Conservation (phyloP, 306 rosid genomes). For the Malus orientalis region DNA sequence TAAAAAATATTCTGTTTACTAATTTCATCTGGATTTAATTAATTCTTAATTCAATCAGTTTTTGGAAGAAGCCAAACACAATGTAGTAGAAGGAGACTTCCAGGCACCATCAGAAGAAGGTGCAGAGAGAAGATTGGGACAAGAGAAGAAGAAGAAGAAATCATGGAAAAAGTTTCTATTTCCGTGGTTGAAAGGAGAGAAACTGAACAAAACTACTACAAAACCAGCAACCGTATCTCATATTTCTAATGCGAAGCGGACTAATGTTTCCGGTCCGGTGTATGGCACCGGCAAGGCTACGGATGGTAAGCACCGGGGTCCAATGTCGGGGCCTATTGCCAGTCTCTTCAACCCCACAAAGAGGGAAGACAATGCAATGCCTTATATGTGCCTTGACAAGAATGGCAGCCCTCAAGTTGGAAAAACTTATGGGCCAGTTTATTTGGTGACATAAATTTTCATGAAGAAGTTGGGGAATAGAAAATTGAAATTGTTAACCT, state of each 20-base stretch:
- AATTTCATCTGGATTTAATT: background rate
- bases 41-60: slow-evolving; percentile 33
- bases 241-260: slow-evolving; percentile 21
- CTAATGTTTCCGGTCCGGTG: slow-evolving; percentile 65
- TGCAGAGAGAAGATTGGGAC: slow-evolving; percentile 18
- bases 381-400: slow-evolving; percentile 44
- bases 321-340: slow-evolving; percentile 55
- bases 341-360: slow-evolving; percentile 42
- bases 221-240: slow-evolving; percentile 19
- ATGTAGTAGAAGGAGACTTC: slow-evolving; percentile 29
- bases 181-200: slow-evolving; percentile 70
- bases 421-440: slow-evolving; percentile 58
- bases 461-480: background rate
- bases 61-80: slow-evolving; percentile 67
- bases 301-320: slow-evolving; percentile 23
- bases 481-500: background rate
- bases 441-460: slow-evolving; percentile 43
- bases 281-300: slow-evolving; percentile 10
- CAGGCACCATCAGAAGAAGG: slow-evolving; percentile 40
- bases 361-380: slow-evolving; percentile 32
- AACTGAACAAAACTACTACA: slow-evolving; percentile 26
- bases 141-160: slow-evolving; percentile 37
- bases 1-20: background rate
- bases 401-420: slow-evolving; percentile 22
- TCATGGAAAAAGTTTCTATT: slow-evolving; percentile 57